Conservation (phyloP, 805 yeast genomes). For the Torulaspora delbrueckii region DNA sequence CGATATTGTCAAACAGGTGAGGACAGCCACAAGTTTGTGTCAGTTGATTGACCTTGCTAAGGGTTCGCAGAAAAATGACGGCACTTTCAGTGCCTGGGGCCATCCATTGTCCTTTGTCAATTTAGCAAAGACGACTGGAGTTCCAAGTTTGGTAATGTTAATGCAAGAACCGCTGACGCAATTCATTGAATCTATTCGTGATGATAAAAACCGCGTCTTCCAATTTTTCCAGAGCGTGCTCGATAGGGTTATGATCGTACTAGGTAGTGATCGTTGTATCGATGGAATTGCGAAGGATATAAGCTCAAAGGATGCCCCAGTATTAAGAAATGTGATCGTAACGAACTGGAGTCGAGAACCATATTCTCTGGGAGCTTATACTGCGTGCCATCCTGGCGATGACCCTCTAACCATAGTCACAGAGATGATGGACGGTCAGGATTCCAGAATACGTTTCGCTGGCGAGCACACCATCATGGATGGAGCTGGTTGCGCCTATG, state of each 20-base stretch:
- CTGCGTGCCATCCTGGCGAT: conserved; percentile 63
- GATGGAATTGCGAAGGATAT: conserved; percentile 9
- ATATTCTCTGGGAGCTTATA: conserved; percentile 74
- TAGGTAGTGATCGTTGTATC: conserved; percentile 15
- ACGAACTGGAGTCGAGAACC: conserved; percentile 81
- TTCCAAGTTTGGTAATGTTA: conserved; percentile 57
- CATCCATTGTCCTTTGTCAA: conserved; percentile 63
- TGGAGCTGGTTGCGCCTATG: conserved; percentile 90
- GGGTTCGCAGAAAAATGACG: conserved; percentile 1
- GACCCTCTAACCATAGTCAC: conserved; percentile 60
- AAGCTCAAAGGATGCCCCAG: conserved; percentile 22
- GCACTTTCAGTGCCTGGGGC: conserved; percentile 36
- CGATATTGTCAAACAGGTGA: conserved; percentile 17
- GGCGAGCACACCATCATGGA: conserved; percentile 86
- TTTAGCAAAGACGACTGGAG: conserved; percentile 43
- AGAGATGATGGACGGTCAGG: conserved; percentile 57
- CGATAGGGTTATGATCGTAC: conserved; percentile 24
- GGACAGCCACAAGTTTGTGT: conserved; percentile 18
- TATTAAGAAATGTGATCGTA: conserved; percentile 41
- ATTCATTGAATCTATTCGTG: conserved; percentile 47
- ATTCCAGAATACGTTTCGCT: conserved; percentile 63
- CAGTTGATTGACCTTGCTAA: conserved; percentile 14
- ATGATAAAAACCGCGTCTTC: conserved; percentile 52
- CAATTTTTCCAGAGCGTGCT: conserved; percentile 49
- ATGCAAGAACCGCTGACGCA: conserved; percentile 72